Conservation (phyloP, 164 flowering plant genomes). For the Euptelea pleiosperma region DNA sequence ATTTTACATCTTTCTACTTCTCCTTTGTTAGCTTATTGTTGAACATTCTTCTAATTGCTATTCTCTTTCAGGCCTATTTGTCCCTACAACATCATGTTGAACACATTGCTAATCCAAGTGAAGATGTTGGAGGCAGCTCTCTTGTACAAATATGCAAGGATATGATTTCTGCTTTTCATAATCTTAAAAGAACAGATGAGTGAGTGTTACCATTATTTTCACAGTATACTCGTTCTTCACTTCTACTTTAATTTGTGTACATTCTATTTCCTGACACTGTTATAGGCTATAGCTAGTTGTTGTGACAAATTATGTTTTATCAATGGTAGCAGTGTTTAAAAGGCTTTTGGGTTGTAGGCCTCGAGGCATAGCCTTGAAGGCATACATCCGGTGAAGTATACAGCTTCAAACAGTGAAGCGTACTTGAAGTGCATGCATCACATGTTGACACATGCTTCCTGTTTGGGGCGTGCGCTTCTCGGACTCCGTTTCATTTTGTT, state of each 20-base stretch:
- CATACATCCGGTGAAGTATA: no score
- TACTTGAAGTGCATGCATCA: no score
- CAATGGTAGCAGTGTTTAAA: no score
- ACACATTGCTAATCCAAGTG: constrained; percentile 16
- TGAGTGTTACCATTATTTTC: constrained; percentile 27
- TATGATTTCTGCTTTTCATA: constrained; percentile 52
- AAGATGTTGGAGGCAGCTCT: constrained; percentile 27
- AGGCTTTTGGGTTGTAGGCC: no score
- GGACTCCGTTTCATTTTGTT: no score
- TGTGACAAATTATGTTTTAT: not conserved
- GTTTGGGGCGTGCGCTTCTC: no score
- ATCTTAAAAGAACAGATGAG: constrained; percentile 43
- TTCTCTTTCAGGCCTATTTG: constrained; percentile 25
- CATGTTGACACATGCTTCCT: no score
- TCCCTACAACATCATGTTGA: constrained; percentile 20
- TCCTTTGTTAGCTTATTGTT: not conserved
- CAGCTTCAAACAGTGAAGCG: no score
- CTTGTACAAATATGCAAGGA: constrained; percentile 45
- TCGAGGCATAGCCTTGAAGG: no score
- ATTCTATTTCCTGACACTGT: not conserved
- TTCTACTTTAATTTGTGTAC: not conserved
- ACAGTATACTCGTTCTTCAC: not conserved
- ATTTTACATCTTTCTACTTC: not conserved
- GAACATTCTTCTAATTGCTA: not conserved
- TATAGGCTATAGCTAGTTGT: not conserved